phyloP scores from a whole-genome alignment of 163 green algal genomes.

The Smithsoniella earleae region DNA sequence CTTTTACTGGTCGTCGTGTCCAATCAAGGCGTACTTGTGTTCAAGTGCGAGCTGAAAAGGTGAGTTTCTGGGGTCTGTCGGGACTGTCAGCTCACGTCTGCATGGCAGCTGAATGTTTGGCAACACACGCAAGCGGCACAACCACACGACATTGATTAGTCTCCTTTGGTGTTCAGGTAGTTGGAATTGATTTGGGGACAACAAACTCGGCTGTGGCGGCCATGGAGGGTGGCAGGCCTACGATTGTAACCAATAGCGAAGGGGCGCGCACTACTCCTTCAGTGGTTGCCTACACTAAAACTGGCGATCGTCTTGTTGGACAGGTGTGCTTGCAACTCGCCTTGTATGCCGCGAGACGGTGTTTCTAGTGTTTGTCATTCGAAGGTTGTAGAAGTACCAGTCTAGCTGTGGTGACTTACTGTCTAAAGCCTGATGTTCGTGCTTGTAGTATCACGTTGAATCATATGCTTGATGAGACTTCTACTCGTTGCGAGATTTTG shows the following conservation, averaged over 20 bases:
- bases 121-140: neutral
- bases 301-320: constrained; percentile 88
- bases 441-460: no score
- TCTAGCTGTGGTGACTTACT: no score
- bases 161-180: constrained; percentile 65
- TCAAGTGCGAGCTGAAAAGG: constrained; percentile 29
- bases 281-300: constrained; percentile 93
- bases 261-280: constrained; percentile 92
- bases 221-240: constrained; percentile 95
- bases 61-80: neutral
- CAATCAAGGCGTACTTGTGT: neutral
- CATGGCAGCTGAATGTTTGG: neutral
- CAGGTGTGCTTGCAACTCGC: constrained; percentile 53
- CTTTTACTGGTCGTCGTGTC: neutral
- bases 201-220: constrained; percentile 92
- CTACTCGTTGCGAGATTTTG: no score
- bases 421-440: no score
- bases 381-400: constrained; percentile 28
- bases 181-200: constrained; percentile 95
- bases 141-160: neutral
- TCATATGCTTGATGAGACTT: no score
- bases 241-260: constrained; percentile 97
- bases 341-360: neutral
- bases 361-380: constrained; percentile 2
- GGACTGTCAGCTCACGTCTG: neutral